Conservation (phyloP, 768 basidiomycete genomes). For the Asterophora lycoperdoides region DNA sequence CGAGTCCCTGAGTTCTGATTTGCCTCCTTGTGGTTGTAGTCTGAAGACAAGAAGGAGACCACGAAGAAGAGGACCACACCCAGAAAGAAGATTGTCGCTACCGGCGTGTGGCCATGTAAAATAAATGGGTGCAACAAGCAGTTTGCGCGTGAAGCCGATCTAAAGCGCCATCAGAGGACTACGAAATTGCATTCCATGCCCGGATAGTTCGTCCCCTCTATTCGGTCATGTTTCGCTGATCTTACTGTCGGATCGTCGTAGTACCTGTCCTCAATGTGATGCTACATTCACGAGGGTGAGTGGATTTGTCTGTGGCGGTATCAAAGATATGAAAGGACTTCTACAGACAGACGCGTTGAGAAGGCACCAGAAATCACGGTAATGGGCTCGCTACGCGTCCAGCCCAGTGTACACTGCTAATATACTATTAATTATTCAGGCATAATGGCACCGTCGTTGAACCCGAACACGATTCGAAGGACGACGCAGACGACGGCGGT, state of each 20-base stretch:
- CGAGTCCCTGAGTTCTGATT: slow-evolving; percentile 14
- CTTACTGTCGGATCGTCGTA: slow-evolving; percentile 23
- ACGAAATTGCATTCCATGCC: slow-evolving; percentile 74
- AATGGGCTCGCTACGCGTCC: slow-evolving; percentile 16
- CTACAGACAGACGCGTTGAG: slow-evolving; percentile 74
- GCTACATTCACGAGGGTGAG: slow-evolving; percentile 75
- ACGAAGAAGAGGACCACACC: slow-evolving; percentile 18
- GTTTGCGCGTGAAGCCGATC: slow-evolving; percentile 77
- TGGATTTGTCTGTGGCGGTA: slow-evolving; percentile 18
- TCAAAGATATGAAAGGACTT: slow-evolving; percentile 16
- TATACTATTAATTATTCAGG: slow-evolving; percentile 28
- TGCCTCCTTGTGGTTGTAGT: slow-evolving; percentile 14
- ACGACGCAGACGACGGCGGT: slow-evolving; percentile 29
- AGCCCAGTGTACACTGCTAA: neutral
- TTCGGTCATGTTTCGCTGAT: neutral
- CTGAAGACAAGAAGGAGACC: slow-evolving; percentile 26
- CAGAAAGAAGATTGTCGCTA: slow-evolving; percentile 46
- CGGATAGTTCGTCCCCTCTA: slow-evolving; percentile 50
- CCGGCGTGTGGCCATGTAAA: slow-evolving; percentile 72
- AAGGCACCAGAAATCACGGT: slow-evolving; percentile 79
- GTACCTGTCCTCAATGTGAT: slow-evolving; percentile 76
- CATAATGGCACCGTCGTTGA: slow-evolving; percentile 69
- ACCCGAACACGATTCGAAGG: slow-evolving; percentile 28
- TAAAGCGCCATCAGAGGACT: slow-evolving; percentile 78
- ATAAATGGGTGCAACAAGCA: slow-evolving; percentile 80